Conservation (phyloP, 148 eudicot genomes). For the Nepenthes gracilis region DNA sequence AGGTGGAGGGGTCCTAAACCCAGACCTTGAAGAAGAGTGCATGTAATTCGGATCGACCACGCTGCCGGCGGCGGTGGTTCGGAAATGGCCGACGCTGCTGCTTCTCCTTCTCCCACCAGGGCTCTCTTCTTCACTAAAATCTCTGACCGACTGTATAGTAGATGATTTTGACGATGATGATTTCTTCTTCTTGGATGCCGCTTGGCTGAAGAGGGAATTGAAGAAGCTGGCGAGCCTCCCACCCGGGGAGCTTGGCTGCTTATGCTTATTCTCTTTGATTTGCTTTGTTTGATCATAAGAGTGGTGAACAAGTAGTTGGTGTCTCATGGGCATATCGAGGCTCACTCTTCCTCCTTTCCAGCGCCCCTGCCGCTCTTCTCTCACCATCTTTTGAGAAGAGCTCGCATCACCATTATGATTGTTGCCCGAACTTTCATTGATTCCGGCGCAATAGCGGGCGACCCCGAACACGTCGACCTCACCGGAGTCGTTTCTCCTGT, state of each 20-base stretch:
- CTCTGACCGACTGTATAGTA: slow-evolving; percentile 28
- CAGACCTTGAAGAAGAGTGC: slow-evolving; percentile 38
- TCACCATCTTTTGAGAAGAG: slow-evolving; percentile 11
- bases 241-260: slow-evolving; percentile 91
- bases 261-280: slow-evolving; percentile 38
- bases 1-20: slow-evolving; percentile 62
- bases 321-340: slow-evolving; percentile 47
- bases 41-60: slow-evolving; percentile 23
- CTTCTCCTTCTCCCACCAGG: slow-evolving; percentile 55
- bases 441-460: slow-evolving; percentile 49
- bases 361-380: slow-evolving; percentile 21
- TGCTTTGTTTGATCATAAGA: slow-evolving; percentile 5
- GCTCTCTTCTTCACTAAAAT: slow-evolving; percentile 34
- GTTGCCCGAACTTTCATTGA: slow-evolving; percentile 20
- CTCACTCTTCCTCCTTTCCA: slow-evolving; percentile 52
- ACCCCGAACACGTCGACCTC: slow-evolving; percentile 90
- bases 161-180: slow-evolving; percentile 17
- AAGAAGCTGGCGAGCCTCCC: slow-evolving; percentile 71
- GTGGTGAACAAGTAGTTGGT: slow-evolving; percentile 6
- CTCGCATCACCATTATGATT: not conserved
- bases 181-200: slow-evolving; percentile 54
- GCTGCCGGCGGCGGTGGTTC: slow-evolving; percentile 4
- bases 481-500: slow-evolving; percentile 41
- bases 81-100: slow-evolving; percentile 57
- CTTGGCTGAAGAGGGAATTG: slow-evolving; percentile 54